Evolutionary conservation across 441 rosid species (phyloP).

Genomic region (Gossypium davidsonii): DNA sequence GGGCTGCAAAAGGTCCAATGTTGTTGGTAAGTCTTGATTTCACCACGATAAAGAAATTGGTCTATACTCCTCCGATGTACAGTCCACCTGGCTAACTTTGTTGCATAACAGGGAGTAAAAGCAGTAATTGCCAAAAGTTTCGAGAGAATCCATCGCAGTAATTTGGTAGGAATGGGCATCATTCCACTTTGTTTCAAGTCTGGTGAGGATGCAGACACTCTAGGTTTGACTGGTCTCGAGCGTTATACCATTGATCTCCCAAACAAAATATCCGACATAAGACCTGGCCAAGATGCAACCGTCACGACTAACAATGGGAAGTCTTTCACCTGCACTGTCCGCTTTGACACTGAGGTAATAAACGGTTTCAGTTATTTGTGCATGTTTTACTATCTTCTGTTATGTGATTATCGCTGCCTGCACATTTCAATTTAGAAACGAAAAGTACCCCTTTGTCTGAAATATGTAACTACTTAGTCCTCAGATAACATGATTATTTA

Average conservation of each 20-base stretch:
- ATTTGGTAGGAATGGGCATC: conserved; percentile 97
- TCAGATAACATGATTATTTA: neutral
- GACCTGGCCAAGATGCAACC: conserved; percentile 91
- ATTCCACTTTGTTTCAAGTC: conserved; percentile 85
- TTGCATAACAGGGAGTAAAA: conserved; percentile 68
- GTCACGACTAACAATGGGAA: conserved; percentile 80
- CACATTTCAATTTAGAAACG: neutral
- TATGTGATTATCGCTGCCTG: neutral
- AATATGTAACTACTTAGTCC: neutral
- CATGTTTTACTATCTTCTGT: neutral
- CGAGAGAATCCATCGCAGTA: conserved; percentile 95
- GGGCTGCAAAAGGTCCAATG: conserved; percentile 99
- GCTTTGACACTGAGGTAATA: conserved; percentile 94
- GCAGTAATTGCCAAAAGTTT: conserved; percentile 97
- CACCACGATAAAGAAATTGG: neutral
- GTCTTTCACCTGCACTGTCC: conserved; percentile 82
- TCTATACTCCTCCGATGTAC: neutral
- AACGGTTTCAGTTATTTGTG: neutral
- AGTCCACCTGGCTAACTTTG: neutral
- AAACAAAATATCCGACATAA: conserved; percentile 55
- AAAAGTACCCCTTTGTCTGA: neutral
- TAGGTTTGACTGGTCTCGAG: conserved; percentile 85
- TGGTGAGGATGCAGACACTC: conserved; percentile 84
- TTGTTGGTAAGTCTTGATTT: conserved; percentile 45
- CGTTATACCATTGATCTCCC: conserved; percentile 88